Conservation (phyloP, 306 rosid genomes). For the Leucaena leucocephala region DNA sequence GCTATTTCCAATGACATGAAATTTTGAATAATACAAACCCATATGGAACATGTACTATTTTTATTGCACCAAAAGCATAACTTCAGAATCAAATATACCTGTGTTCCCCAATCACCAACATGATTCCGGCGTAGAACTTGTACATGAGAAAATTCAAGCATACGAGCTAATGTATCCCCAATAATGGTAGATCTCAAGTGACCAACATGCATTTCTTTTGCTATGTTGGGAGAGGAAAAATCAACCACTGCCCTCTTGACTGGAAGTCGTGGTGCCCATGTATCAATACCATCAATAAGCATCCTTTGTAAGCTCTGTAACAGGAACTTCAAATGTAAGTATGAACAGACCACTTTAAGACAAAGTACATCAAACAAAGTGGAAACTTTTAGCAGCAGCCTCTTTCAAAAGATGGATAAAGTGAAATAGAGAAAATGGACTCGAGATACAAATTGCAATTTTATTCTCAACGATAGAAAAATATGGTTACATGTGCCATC, state of each 20-base stretch:
- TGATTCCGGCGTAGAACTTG: conserved; percentile 84
- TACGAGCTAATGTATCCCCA: conserved; percentile 86
- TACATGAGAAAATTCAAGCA: conserved; percentile 85
- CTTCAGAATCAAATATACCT: conserved; percentile 54
- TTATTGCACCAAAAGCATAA: conserved; percentile 23
- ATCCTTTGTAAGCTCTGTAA: conserved; percentile 71
- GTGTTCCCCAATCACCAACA: conserved; percentile 99
- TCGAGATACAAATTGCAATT: conserved; percentile 1
- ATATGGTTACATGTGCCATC: conserved; percentile 72
- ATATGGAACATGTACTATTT: conserved; percentile 16
- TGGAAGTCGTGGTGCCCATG: conserved; percentile 81
- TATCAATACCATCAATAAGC: conserved; percentile 78
- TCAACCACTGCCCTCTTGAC: conserved; percentile 80
- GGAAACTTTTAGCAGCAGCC: conserved; percentile 7
- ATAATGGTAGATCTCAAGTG: conserved; percentile 93
- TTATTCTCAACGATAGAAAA: conserved; percentile 20
- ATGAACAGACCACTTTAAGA: conserved; percentile 6
- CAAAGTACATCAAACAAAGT: conserved; percentile 16
- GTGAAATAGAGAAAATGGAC: background rate
- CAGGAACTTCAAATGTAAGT: conserved; percentile 28
- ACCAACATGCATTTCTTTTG: conserved; percentile 99
- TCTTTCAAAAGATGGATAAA: conserved; percentile 4
- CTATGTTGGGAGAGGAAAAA: conserved; percentile 94
- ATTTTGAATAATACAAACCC: conserved; percentile 4
- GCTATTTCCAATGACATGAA: conserved; percentile 12